phyloP scores from a whole-genome alignment of 2,329 filamentous ascomycete genomes.

The Penicillium sp. region DNA sequence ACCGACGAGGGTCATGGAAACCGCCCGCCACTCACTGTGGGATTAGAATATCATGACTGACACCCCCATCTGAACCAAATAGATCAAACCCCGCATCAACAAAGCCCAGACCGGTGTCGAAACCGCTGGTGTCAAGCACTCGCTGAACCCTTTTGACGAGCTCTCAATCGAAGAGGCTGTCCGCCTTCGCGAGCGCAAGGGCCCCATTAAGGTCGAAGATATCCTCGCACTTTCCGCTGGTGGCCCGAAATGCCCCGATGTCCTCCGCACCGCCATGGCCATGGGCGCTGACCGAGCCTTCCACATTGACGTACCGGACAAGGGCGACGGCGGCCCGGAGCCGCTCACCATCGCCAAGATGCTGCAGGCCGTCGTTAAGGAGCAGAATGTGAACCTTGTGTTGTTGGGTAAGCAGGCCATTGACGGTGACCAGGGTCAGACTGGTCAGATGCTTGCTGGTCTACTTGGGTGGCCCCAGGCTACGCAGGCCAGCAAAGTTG shows the following conservation, averaged over 20 bases:
- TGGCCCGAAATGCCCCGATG: conserved; percentile 75
- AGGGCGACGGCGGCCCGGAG: conserved; percentile 60
- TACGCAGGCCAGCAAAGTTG: conserved; percentile 79
- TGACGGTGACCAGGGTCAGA: conserved; percentile 91
- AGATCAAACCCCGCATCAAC: conserved; percentile 65
- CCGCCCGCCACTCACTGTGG: background rate
- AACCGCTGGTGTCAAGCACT: conserved; percentile 87
- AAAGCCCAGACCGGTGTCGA: conserved; percentile 75
- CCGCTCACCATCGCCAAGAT: conserved; percentile 89
- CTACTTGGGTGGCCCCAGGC: conserved; percentile 88
- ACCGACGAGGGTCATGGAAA: background rate
- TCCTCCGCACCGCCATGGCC: conserved; percentile 91
- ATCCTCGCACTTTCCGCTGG: conserved; percentile 86
- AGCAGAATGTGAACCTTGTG: conserved; percentile 82
- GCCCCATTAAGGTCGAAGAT: conserved; percentile 69
- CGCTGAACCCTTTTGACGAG: conserved; percentile 98
- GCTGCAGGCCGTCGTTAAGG: conserved; percentile 66
- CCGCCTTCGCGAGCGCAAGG: conserved; percentile 81
- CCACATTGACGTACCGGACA: conserved; percentile 71
- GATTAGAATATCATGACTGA: background rate
- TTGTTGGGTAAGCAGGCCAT: conserved; percentile 97
- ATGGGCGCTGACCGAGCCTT: conserved; percentile 93
- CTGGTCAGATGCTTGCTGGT: conserved; percentile 94
- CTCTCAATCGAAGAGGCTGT: conserved; percentile 94
- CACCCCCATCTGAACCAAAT: background rate